These are phyloP conservation scores for Clarireedia hainanense DNA, from an alignment of 2,329 filamentous ascomycete species.

Conservation along the genomic window DNA sequence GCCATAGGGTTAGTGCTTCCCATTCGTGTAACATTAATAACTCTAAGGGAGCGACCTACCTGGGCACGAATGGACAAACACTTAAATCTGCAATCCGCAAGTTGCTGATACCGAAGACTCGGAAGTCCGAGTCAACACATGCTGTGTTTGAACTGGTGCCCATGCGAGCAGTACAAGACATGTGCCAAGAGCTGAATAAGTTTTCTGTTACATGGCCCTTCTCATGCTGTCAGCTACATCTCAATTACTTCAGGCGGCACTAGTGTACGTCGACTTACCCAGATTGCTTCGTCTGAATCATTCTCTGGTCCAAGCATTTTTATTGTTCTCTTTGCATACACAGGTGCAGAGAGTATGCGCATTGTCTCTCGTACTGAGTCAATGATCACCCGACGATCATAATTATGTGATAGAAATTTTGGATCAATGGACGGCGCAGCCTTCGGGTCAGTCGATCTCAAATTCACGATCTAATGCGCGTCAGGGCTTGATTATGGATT, in stretches of 20 bases:
- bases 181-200: constrained; percentile 42
- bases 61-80: constrained; percentile 22
- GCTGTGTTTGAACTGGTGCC: constrained; percentile 35
- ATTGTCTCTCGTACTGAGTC: constrained; percentile 31
- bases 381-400: constrained; percentile 37
- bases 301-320: constrained; percentile 13
- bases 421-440: constrained; percentile 39
- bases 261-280: constrained; percentile 25
- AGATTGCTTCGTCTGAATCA: constrained; percentile 10
- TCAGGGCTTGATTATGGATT: not conserved
- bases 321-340: constrained; percentile 16
- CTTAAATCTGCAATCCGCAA: constrained; percentile 44
- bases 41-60: not conserved
- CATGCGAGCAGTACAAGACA: constrained; percentile 50
- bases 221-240: not conserved
- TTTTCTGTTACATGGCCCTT: constrained; percentile 25
- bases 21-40: too few relatives aligned
- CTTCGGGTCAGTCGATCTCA: constrained; percentile 28
- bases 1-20: not conserved
- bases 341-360: constrained; percentile 21
- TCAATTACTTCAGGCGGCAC: constrained; percentile 9
- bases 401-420: constrained; percentile 36
- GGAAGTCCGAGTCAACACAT: constrained; percentile 41
- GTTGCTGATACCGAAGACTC: constrained; percentile 38
- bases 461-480: not conserved